Evolutionary conservation across 495 filamentous ascomycete genomes (phyloP).

Genomic region (Aspergillus bertholletiae): DNA sequence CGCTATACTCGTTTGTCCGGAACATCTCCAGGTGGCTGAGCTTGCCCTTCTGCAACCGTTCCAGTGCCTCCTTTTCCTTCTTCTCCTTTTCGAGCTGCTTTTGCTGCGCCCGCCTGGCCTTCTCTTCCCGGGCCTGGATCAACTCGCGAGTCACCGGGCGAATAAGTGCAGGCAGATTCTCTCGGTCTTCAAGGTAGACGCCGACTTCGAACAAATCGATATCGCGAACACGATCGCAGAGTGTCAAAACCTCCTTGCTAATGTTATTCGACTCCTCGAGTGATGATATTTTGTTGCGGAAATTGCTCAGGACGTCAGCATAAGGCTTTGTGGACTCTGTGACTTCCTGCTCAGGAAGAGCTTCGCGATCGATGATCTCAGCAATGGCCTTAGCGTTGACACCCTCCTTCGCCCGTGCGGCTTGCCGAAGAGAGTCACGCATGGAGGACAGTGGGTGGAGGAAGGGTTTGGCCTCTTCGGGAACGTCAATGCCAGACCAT

Average conservation of each 20-base stretch:
- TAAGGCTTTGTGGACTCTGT: constrained; percentile 35
- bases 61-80: constrained; percentile 52
- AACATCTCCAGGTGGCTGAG: constrained; percentile 67
- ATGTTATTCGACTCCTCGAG: constrained; percentile 40
- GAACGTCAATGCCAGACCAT: constrained; percentile 73
- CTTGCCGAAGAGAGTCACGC: constrained; percentile 62
- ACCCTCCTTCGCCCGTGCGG: constrained; percentile 43
- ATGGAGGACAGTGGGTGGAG: constrained; percentile 61
- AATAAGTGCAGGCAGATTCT: constrained; percentile 69
- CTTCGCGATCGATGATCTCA: constrained; percentile 24
- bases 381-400: constrained; percentile 31
- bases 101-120: constrained; percentile 44
- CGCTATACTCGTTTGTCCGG: constrained; percentile 67
- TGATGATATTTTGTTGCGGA: constrained; percentile 40
- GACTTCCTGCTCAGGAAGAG: constrained; percentile 16
- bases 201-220: constrained; percentile 72
- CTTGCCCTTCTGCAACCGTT: constrained; percentile 68
- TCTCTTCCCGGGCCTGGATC: constrained; percentile 68
- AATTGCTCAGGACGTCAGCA: constrained; percentile 30
- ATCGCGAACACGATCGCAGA: constrained; percentile 81
- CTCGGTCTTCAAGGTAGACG: constrained; percentile 85
- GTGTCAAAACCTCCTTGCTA: constrained; percentile 58
- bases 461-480: constrained; percentile 59
- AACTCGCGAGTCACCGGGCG: constrained; percentile 76
- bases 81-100: constrained; percentile 60